Conservation (phyloP, 73 alveolate genomes). For the Paramecium octaurelia region DNA sequence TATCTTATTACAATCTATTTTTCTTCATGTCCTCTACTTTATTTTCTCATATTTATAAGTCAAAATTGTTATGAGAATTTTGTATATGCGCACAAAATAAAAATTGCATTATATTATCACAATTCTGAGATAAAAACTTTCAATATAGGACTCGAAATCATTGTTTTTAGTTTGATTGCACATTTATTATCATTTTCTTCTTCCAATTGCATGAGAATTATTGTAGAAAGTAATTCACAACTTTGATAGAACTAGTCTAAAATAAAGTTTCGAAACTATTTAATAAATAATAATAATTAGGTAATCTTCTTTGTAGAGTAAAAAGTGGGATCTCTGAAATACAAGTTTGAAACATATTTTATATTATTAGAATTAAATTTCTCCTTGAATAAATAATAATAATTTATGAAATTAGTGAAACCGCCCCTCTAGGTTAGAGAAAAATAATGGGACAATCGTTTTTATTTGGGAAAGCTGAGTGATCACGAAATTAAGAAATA, state of each 20-base stretch:
- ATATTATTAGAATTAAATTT: neutral
- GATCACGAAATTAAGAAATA: conserved; percentile 20
- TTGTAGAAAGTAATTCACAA: neutral
- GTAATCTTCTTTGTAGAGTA: neutral
- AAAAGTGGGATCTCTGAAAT: neutral
- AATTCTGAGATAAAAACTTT: too few species aligned
- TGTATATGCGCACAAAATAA: too few species aligned
- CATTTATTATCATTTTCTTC: too few species aligned
- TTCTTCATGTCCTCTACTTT: too few species aligned
- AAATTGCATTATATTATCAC: too few species aligned
- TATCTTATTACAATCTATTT: too few species aligned
- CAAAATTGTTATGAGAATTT: too few species aligned
- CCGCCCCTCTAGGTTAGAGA: conserved; percentile 13
- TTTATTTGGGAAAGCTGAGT: conserved; percentile 13
- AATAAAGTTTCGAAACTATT: neutral
- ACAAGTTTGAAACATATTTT: neutral
- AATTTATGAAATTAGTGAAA: conserved; percentile 3
- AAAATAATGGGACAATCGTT: conserved; percentile 22
- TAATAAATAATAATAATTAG: too few species aligned
- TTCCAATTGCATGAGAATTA: too few species aligned
- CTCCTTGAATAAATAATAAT: neutral
- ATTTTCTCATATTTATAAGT: too few species aligned
- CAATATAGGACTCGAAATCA: too few species aligned
- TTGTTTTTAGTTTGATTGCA: too few species aligned
- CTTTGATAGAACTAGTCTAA: neutral